Evolutionary conservation across 331 rosid genomes (phyloP).

Genomic region (Erythrophleum ivorense): DNA sequence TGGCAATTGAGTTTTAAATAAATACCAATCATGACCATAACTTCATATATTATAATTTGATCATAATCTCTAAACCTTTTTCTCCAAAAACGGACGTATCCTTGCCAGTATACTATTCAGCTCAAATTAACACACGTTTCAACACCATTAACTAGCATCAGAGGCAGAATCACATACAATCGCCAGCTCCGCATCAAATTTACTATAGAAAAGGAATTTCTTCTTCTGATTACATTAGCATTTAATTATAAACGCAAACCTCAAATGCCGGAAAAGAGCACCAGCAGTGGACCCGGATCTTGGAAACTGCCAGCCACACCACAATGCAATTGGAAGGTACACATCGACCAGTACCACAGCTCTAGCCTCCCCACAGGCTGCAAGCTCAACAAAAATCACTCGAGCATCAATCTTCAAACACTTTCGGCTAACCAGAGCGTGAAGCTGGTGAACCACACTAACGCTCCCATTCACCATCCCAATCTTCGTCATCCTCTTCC

Average conservation of each 20-base stretch:
- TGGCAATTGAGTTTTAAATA: neutral
- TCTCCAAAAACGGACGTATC: neutral
- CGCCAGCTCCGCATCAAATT: neutral
- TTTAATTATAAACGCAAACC: constrained; percentile 50
- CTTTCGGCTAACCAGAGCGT: constrained; percentile 63
- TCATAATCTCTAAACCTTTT: neutral
- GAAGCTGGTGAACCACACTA: constrained; percentile 83
- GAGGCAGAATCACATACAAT: neutral
- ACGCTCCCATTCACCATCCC: constrained; percentile 82
- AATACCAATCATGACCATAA: neutral
- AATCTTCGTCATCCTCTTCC: constrained; percentile 58
- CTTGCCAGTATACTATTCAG: neutral
- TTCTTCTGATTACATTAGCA: neutral
- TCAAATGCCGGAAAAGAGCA: constrained; percentile 75
- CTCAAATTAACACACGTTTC: neutral
- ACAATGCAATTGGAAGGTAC: constrained; percentile 58
- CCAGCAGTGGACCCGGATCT: constrained; percentile 60
- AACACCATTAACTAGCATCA: constrained; percentile 10
- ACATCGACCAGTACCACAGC: constrained; percentile 78
- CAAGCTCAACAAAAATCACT: constrained; percentile 48
- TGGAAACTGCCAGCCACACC: constrained; percentile 94
- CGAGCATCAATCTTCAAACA: constrained; percentile 62
- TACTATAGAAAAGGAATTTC: neutral
- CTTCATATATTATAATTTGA: neutral
- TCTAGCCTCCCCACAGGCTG: constrained; percentile 45